Evolutionary conservation across 345 rosid species (phyloP).

Genomic region (Camelina hispida): DNA sequence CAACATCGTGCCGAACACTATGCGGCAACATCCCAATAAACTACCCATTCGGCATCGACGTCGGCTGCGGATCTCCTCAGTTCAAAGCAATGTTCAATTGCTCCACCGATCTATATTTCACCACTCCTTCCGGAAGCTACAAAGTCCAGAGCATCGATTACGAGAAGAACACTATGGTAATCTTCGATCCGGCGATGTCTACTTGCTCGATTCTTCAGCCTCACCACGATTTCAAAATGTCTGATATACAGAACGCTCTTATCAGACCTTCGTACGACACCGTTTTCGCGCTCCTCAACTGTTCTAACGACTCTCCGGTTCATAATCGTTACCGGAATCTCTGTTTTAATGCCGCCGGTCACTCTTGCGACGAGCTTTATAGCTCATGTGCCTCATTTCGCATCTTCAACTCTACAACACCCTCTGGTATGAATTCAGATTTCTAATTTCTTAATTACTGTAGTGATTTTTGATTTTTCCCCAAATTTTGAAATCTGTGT

Average conservation of each 20-base stretch:
- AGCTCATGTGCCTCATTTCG: conserved; percentile 71
- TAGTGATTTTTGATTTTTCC: conserved; percentile 3
- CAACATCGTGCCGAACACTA: conserved; percentile 55
- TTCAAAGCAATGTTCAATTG: conserved; percentile 75
- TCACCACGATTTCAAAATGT: conserved; percentile 80
- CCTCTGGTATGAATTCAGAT: conserved; percentile 30
- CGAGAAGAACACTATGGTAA: conserved; percentile 53
- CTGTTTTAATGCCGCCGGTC: conserved; percentile 73
- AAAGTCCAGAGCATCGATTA: conserved; percentile 83
- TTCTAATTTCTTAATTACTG: no score
- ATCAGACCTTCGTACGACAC: conserved; percentile 87
- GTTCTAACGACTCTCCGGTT: conserved; percentile 83
- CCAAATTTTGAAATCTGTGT: background rate
- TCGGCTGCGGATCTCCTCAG: conserved; percentile 90
- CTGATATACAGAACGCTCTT: conserved; percentile 65
- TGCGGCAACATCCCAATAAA: conserved; percentile 71
- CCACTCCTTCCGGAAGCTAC: conserved; percentile 81
- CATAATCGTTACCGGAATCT: conserved; percentile 77
- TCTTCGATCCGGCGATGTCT: conserved; percentile 93
- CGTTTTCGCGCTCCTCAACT: conserved; percentile 80
- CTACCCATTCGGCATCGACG: conserved; percentile 86
- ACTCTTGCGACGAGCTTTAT: conserved; percentile 89
- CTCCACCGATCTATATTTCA: conserved; percentile 68
- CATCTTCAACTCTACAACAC: conserved; percentile 54
- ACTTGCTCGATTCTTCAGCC: conserved; percentile 95